Conservation (phyloP, 331 rosid genomes). For the Rhamnella rubrinervis region DNA sequence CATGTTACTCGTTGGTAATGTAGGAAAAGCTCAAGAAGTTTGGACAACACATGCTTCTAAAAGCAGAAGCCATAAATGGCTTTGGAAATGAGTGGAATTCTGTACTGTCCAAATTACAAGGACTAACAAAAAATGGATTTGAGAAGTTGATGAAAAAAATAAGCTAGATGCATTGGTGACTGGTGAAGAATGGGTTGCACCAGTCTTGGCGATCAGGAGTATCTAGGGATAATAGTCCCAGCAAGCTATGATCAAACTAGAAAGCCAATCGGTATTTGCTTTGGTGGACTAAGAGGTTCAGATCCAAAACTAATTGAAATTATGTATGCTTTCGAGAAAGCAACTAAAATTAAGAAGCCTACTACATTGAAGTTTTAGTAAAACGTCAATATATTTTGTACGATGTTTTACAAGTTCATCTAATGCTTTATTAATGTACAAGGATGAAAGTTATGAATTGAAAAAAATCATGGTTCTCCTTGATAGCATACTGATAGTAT, state of each 20-base stretch:
- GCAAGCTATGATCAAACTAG: slow-evolving; percentile 43
- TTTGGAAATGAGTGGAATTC: slow-evolving; percentile 24
- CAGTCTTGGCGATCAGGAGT: slow-evolving; percentile 53
- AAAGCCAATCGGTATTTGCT: slow-evolving; percentile 51
- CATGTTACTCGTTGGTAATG: too few species aligned
- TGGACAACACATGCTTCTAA: slow-evolving; percentile 45
- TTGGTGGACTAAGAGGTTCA: slow-evolving; percentile 60
- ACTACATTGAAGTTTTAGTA: slow-evolving; percentile 28
- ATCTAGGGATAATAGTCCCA: slow-evolving; percentile 64
- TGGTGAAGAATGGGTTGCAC: slow-evolving; percentile 12
- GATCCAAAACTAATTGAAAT: slow-evolving; percentile 63
- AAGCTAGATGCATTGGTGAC: slow-evolving; percentile 62
- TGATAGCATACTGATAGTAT: too few species aligned
- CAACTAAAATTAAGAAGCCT: slow-evolving; percentile 55
- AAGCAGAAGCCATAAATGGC: slow-evolving; percentile 50
- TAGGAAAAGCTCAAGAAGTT: slow-evolving; percentile 52
- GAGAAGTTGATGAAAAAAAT: slow-evolving; percentile 45
- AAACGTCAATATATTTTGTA: too few species aligned
- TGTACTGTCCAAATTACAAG: slow-evolving; percentile 32
- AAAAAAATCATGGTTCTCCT: too few species aligned
- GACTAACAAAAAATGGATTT: slow-evolving; percentile 41
- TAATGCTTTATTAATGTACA: too few species aligned
- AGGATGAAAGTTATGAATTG: too few species aligned
- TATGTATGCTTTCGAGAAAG: slow-evolving; percentile 67
- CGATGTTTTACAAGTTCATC: too few species aligned